Evolutionary conservation across 257 asterid genomes (phyloP), one percentile per base, ranked within the genome.

Genomic region (Salvia splendens): DNA sequence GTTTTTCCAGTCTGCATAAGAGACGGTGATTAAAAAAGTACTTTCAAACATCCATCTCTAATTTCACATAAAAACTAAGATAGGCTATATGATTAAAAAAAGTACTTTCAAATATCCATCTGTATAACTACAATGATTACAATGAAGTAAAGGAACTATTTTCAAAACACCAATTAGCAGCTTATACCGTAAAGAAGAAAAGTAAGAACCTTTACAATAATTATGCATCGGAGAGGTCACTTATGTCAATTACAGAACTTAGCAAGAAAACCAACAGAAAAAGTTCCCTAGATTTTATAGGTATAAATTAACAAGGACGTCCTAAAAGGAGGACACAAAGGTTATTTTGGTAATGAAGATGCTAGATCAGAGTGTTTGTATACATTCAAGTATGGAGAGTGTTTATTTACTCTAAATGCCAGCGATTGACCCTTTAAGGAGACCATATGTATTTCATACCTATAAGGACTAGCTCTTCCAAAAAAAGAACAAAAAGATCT

Each of bases 1-100:
- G 71, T 66, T 86, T 87, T 61, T 85, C 87, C 71, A 91, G 81
- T 54, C 98, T 91, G 81, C 80, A 73, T 42, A 73, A 68, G 24
- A 16, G 30, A 24, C 30, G 1, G 59, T 48, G 12, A 32, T 4
- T 38, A 61, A 49, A 57, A 33, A 42, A 16, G 35, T 42, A 16
- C 6, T 68, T 41, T 32, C 12, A 14, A 12, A 24, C 12, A 53
- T 20, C 8, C 24, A n/a, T 12, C 54, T 38, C 55, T 40, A 62
- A 48, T 46, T n/a, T 14, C 50, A 62, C 51, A 60, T 16, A 43
- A 51, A 3, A 16, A 52, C 14, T 43, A 7, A 0, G 33, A 38
- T 10, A 59, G 17, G 30, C 30, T 24, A 24, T 24, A 24, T 14
- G 54, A n/a, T n/a, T n/a, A n/a, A n/a, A n/a, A n/a, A n/a, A n/a